Evolutionary conservation across 2,329 filamentous ascomycete genomes (phyloP), one percentile per base, ranked within the genome.

Genomic region (Beauveria varroae): DNA sequence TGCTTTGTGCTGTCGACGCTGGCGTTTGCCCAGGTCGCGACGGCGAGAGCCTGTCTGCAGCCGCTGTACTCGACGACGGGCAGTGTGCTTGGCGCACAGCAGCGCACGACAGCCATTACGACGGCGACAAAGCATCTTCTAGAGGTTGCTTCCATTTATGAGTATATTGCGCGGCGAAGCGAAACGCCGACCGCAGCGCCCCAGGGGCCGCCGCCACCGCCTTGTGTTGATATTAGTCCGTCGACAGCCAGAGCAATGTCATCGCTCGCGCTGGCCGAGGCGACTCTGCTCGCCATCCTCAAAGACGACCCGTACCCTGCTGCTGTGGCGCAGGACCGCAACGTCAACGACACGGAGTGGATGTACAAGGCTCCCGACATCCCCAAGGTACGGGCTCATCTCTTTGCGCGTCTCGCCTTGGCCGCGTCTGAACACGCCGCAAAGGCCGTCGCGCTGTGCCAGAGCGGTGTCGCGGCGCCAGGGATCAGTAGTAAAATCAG

Each of bases 221-320:
- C 83, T 1, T 82, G 78, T 66, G 72, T 78, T 3, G 84, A 87
- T 68, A 77, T 87, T 22, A 70, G 79, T 2, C 79, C 82, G 7
- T 69, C 80, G 2, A 80, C 78, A 8, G 76, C 82, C 18, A 78
- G 81, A 57, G 84, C 81, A 1, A 80, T 90, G 60, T 78, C 84
- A 3, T 82, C 81, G 12, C 79, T 97, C 3, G 86, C 91, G 0
- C 80, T 95, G 37, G 91, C 93, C 2, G 93, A 97, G 74, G 93
- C 93, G 0, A 97, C 93, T 0, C 81, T 98, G 1, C 83, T 97
- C 1, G 91, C 91, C 0, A 91, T 98, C 1, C 74, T 96, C 55
- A 98, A 98, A 68, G 93, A 98, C 70, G 95, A 99, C 69, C 92
- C 93, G 0, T 98, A 97, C 69, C 89, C 93, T 1, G 86, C 89